These are phyloP conservation scores for Lomentospora prolificans DNA, from an alignment of 2,329 filamentous ascomycete species.

Conservation along the genomic window DNA sequence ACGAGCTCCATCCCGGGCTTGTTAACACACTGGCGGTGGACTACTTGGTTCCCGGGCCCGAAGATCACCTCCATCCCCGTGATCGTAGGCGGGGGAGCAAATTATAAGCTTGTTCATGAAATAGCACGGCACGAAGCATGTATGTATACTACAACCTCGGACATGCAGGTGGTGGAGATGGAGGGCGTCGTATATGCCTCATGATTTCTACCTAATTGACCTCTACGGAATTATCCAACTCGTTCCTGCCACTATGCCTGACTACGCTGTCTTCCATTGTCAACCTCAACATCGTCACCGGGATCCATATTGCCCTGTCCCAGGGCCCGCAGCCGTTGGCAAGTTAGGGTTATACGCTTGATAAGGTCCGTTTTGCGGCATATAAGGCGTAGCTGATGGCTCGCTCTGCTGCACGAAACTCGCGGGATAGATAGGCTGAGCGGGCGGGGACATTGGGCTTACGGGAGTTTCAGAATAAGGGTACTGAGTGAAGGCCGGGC, in stretches of 20 bases:
- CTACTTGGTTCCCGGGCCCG: slow-evolving; percentile 30
- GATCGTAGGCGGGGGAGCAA: background rate
- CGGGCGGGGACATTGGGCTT: background rate
- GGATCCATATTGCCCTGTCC: background rate
- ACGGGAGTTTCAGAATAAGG: background rate
- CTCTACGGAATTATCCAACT: background rate
- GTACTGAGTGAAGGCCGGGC: background rate
- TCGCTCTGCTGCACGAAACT: background rate
- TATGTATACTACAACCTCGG: too few relatives aligned
- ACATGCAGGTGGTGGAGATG: too few relatives aligned
- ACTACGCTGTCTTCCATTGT: too few relatives aligned
- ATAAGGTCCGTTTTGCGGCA: background rate
- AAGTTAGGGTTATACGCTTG: background rate
- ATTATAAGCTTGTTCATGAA: background rate
- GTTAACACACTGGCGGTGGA: slow-evolving; percentile 44
- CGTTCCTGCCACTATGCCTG: too few relatives aligned
- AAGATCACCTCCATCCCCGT: slow-evolving; percentile 22
- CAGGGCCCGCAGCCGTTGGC: background rate
- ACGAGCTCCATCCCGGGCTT: slow-evolving; percentile 50
- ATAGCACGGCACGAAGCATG: too few relatives aligned
- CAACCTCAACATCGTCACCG: background rate
- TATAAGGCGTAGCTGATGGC: background rate
- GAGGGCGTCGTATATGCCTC: background rate
- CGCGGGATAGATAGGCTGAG: background rate
- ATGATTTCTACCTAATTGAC: background rate